Evolutionary conservation across 441 rosid species (phyloP).

Genomic region (Flueggea neowawraea): DNA sequence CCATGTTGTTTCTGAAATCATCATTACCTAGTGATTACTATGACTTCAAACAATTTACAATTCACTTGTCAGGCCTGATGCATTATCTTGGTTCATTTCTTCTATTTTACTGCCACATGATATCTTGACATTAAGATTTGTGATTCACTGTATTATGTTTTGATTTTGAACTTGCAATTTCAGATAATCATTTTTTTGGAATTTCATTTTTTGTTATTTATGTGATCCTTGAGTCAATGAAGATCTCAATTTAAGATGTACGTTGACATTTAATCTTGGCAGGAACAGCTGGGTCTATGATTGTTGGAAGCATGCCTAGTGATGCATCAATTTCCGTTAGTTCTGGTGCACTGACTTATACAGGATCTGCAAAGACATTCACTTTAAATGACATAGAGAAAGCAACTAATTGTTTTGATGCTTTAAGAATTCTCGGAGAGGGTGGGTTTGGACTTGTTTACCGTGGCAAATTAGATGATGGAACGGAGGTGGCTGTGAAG

Average conservation of each 20-base stretch:
- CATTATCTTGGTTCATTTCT: no score
- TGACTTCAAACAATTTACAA: no score
- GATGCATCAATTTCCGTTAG: slow-evolving; percentile 31
- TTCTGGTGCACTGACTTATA: slow-evolving; percentile 46
- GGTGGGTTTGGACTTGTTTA: slow-evolving; percentile 81
- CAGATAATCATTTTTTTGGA: no score
- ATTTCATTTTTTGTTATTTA: no score
- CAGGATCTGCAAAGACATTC: slow-evolving; percentile 61
- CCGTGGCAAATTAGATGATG: slow-evolving; percentile 56
- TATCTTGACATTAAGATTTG: no score
- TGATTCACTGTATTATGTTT: no score
- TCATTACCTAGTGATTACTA: no score
- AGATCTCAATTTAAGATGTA: slow-evolving; percentile 1
- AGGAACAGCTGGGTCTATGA: slow-evolving; percentile 30
- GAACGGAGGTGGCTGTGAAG: slow-evolving; percentile 62
- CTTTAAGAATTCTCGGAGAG: slow-evolving; percentile 53
- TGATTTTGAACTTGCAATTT: no score
- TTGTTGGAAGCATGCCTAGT: slow-evolving; percentile 25
- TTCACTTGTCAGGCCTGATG: no score
- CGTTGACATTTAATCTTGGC: slow-evolving; percentile 13
- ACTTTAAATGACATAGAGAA: slow-evolving; percentile 46
- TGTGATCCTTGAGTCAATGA: neutral
- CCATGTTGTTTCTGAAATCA: no score
- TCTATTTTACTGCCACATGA: no score
- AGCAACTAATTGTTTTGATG: slow-evolving; percentile 53